Conservation (phyloP, 441 rosid genomes). For the Syzygium syzygioides region DNA sequence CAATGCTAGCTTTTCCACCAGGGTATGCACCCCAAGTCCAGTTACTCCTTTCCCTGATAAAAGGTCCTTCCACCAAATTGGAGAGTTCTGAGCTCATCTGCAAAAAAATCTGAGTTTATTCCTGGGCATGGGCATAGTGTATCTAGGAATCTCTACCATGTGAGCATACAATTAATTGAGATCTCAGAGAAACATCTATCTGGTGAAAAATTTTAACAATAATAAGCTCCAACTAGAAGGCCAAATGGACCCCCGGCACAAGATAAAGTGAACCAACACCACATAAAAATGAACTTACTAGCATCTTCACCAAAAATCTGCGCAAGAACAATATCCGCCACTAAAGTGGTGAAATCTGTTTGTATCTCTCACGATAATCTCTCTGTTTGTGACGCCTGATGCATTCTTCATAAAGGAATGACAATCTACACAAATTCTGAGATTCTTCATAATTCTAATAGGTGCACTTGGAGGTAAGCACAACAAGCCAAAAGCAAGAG, state of each 20-base stretch:
- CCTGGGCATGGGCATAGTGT: neutral
- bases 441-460: slow-evolving; percentile 51
- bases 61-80: neutral
- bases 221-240: neutral
- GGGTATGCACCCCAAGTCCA: neutral
- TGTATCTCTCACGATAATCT: slow-evolving; percentile 51
- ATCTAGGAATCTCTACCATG: neutral
- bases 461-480: slow-evolving; percentile 27
- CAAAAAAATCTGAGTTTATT: neutral
- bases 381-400: slow-evolving; percentile 30
- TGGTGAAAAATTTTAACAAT: neutral
- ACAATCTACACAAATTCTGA: slow-evolving; percentile 59
- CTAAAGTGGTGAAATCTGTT: slow-evolving; percentile 55
- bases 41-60: neutral
- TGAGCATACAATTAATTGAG: neutral
- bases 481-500: slow-evolving; percentile 43
- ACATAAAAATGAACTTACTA: neutral
- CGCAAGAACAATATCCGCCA: slow-evolving; percentile 47
- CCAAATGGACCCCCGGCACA: neutral
- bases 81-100: neutral
- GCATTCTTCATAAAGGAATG: slow-evolving; percentile 57
- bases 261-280: neutral
- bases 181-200: neutral
- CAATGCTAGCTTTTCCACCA: neutral
- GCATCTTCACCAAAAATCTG: slow-evolving; percentile 45